Evolutionary conservation across 1,139 yeast species (phyloP), one percentile per base, ranked within the genome.

Genomic region (Yamadazyma blattariae): DNA sequence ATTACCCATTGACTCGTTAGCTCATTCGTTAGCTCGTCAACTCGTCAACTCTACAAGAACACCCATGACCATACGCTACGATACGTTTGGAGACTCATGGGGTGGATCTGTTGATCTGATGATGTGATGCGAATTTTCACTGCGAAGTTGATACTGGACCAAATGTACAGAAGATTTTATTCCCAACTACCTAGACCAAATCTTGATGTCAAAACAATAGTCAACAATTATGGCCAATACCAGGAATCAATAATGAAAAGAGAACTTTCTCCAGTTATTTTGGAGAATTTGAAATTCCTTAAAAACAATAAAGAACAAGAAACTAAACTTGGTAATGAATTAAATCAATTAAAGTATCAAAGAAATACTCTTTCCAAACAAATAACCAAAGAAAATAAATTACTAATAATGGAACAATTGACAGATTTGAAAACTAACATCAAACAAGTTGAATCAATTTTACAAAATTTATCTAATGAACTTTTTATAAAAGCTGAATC

Each of bases 231-330:
- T 2, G 59, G 59, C 2, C 50, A 42, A 19, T 74, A 73, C 45
- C 53, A 66, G 20, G 64, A 62, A 2, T 71, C 81, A n/a, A 66
- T 82, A 2, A 44, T 47, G 4, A 58, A 73, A 35, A 64, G 92
- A 42, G 64, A 68, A 48, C 65, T 36, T 46, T 59, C 45, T 40
- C 57, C 36, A 40, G 56, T 33, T 29, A 55, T 36, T 35, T 41
- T 60, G 6, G 46, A 54, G 4, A 49, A 58, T 33, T 57, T 82
- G 23, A 52, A 59, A n/a, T 56, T 38, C 41, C 52, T 69, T 8
- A 44, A 64, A 0, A 37, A 50, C 9, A 50, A 57, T 37, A 47
- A 70, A 30, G 47, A 50, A 2, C 34, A 34, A 16, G 67, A 59
- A 38, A 34, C 55, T 4, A 49, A 50, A 9, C 37, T 59, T 3